Evolutionary conservation across 108 stramenopile genomes (phyloP).

Genomic region (Nitzschia sp.): DNA sequence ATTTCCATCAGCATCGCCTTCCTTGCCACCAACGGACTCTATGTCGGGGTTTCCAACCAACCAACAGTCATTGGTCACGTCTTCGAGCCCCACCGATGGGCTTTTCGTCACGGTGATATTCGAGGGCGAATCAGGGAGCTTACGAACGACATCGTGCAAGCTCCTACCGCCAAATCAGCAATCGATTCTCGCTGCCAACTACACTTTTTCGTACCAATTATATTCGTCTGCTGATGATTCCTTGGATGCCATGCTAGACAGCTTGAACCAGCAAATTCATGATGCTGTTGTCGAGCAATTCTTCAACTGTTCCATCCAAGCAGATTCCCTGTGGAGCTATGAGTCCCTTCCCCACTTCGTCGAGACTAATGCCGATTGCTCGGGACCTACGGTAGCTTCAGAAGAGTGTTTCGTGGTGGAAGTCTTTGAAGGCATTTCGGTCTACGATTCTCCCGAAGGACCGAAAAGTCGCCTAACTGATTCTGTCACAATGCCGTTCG

Average conservation of each 20-base stretch:
- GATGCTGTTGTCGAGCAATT: constrained; percentile 2
- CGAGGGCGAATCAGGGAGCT: neutral
- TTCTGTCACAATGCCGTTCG: neutral
- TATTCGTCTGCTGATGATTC: neutral
- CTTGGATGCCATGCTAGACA: neutral
- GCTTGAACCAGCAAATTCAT: neutral
- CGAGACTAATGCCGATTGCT: neutral
- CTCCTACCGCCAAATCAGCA: neutral
- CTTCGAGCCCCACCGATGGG: too few species aligned
- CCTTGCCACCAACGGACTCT: neutral
- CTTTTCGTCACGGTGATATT: neutral
- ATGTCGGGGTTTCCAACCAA: too few species aligned
- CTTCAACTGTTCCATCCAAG: neutral
- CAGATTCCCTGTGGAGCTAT: neutral
- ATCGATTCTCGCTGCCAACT: neutral
- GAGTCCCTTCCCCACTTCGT: neutral
- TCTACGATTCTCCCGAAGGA: constrained; percentile 8
- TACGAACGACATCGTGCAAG: constrained; percentile 1
- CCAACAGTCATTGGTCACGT: too few species aligned
- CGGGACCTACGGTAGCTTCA: neutral
- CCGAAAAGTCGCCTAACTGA: neutral
- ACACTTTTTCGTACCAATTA: constrained; percentile 2
- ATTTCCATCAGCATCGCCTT: neutral
- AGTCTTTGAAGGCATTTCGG: neutral
- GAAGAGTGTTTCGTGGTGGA: constrained; percentile 2